Evolutionary conservation across 202 grass and related monocot species (phyloP), one percentile per base, ranked within the genome.

Genomic region (Panicum hallii): DNA sequence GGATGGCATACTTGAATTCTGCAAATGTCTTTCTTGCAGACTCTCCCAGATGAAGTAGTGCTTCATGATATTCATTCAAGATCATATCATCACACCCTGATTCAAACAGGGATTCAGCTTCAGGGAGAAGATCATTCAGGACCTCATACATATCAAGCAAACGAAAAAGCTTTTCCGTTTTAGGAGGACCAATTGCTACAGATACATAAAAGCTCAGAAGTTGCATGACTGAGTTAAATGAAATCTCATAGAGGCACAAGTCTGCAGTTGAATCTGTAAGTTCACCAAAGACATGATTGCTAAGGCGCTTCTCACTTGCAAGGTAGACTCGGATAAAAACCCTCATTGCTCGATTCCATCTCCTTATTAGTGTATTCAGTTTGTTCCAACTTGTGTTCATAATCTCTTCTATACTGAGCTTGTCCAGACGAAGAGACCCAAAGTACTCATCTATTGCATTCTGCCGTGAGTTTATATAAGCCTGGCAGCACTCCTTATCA

Each of bases 121-220:
- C 84, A 43, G 73, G 88, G 42, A 91, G 86, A 64, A 92, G 82
- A 63, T 87, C 88, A 22, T 87, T 52, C 14, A 96, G 77, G 79
- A 80, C 54, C 52, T 94, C 93, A 79, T 96, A 92, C 88, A 95
- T 94, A 89, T 96, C 90, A 82, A 99, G 93, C 72, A 94, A 91
- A 48, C 86, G 50, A 67, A 96, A 99, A 56, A 99, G 85, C 67
- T 82, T 96, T 84, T 99, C 97, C 36, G 93, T 82, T 84, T 94
- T 96, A 6, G 62, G 76, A 60, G 84, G 57, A 75, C 87, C 84
- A 65, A 99, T 91, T 52, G 93, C 93, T 42, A 96, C 84, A 63
- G 90, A 79, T 66, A 84, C 71, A 88, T 82, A 90, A 71, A 87
- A 91, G 80, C 77, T 87, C 63, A 99, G 91, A 49, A 99, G 75